These are phyloP conservation scores for Crepidotus variabilis DNA, from an alignment of 768 basidiomycete species.

Conservation along the genomic window DNA sequence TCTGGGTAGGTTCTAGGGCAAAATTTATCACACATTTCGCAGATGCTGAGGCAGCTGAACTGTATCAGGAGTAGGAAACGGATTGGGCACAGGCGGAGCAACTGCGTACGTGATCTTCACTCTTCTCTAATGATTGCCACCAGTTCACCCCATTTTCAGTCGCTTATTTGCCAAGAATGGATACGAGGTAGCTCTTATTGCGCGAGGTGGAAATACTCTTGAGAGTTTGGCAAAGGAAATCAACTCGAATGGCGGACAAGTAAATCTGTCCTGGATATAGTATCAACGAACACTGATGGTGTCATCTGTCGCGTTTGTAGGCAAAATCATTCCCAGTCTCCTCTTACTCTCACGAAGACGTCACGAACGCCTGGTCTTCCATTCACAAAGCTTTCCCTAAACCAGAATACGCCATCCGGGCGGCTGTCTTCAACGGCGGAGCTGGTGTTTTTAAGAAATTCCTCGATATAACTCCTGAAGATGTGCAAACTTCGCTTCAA, in stretches of 20 bases:
- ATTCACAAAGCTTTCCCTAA: slow-evolving; percentile 44
- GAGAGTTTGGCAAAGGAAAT: slow-evolving; percentile 51
- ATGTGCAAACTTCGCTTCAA: slow-evolving; percentile 47
- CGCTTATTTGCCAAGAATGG: slow-evolving; percentile 59
- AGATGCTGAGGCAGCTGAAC: background rate
- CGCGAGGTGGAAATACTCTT: slow-evolving; percentile 51
- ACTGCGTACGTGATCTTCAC: slow-evolving; percentile 42
- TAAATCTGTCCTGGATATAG: slow-evolving; percentile 15
- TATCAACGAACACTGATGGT: too few relatives aligned
- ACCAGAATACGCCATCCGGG: slow-evolving; percentile 49
- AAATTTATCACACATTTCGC: background rate
- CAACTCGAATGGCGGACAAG: slow-evolving; percentile 55
- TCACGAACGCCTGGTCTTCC: slow-evolving; percentile 44
- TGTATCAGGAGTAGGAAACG: slow-evolving; percentile 39
- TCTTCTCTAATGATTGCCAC: background rate
- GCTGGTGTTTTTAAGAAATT: slow-evolving; percentile 62
- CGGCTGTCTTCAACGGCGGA: slow-evolving; percentile 63
- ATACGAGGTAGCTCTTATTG: slow-evolving; percentile 64
- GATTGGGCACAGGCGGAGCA: slow-evolving; percentile 52
- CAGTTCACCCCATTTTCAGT: slow-evolving; percentile 25
- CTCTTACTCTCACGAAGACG: slow-evolving; percentile 45
- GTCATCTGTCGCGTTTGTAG: slow-evolving; percentile 30
- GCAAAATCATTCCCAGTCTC: slow-evolving; percentile 54
- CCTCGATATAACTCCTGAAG: slow-evolving; percentile 56
- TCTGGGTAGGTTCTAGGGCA: slow-evolving; percentile 37